Evolutionary conservation across 768 basidiomycete species (phyloP).

Genomic region (Rhodosporidiobolus odoratus): DNA sequence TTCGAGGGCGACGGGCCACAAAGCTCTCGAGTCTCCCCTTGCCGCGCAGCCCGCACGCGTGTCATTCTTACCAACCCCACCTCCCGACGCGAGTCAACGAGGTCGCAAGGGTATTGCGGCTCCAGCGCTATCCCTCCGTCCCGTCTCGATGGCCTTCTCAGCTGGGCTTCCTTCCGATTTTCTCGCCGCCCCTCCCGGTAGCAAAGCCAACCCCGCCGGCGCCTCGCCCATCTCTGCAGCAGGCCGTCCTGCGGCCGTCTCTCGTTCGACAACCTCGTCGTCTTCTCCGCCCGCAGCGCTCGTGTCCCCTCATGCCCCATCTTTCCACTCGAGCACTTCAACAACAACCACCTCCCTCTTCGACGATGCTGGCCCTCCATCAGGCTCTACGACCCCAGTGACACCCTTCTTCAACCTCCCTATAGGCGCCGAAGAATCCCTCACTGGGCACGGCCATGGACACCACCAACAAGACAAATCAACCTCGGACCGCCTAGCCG

Average conservation of each 20-base stretch:
- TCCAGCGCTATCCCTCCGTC: slow-evolving; percentile 32
- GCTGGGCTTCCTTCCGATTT: slow-evolving; percentile 32
- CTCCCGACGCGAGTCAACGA: slow-evolving; percentile 3
- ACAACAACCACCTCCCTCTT: slow-evolving; percentile 17
- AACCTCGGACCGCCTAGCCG: slow-evolving; percentile 1
- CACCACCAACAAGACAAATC: not conserved
- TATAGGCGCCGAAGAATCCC: too few species aligned
- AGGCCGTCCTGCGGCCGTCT: not conserved
- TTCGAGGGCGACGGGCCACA: not conserved
- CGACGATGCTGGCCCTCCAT: slow-evolving; percentile 1
- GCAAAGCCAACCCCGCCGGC: not conserved
- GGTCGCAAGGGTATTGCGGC: not conserved
- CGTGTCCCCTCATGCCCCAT: slow-evolving; percentile 23
- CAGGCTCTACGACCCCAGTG: slow-evolving; percentile 12
- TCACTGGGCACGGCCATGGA: not conserved
- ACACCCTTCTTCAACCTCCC: slow-evolving; percentile 31
- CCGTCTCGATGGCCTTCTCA: slow-evolving; percentile 37
- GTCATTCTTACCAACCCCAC: slow-evolving; percentile 11
- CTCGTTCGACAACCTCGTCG: not conserved
- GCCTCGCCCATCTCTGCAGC: not conserved
- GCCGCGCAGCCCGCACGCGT: slow-evolving; percentile 1
- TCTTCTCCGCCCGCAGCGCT: not conserved
- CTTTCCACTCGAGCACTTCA: slow-evolving; percentile 20
- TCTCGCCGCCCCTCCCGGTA: slow-evolving; percentile 12
- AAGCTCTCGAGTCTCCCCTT: not conserved